These are phyloP conservation scores for Aegle marmelos DNA, from an alignment of 345 rosid genomes.

Conservation along the genomic window DNA sequence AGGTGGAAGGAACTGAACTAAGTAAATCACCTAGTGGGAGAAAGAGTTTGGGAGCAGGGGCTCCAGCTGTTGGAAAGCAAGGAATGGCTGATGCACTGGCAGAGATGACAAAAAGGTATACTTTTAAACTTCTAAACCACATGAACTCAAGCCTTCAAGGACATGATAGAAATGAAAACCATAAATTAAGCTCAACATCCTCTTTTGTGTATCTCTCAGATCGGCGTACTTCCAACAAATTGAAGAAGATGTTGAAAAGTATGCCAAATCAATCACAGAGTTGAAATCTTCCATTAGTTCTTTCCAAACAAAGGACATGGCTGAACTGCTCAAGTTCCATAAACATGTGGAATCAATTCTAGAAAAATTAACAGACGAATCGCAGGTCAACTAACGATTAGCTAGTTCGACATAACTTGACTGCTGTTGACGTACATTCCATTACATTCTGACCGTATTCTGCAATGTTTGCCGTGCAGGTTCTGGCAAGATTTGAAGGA, in stretches of 20 bases:
- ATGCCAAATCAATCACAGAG: constrained; percentile 52
- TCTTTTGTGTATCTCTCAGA: constrained; percentile 28
- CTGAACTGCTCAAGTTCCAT: constrained; percentile 67
- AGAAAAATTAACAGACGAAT: constrained; percentile 81
- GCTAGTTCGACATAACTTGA: neutral
- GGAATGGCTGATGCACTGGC: constrained; percentile 99
- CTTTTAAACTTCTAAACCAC: neutral
- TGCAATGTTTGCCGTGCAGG: constrained; percentile 35
- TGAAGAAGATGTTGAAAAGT: constrained; percentile 71
- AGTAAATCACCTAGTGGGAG: constrained; percentile 35
- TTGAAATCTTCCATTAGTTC: constrained; percentile 48
- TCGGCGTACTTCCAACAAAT: constrained; percentile 89
- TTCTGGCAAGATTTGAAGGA: constrained; percentile 83
- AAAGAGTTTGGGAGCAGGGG: constrained; percentile 25
- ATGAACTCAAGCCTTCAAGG: neutral
- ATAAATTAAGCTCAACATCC: neutral
- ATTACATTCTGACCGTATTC: neutral
- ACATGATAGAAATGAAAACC: neutral
- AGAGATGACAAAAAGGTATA: constrained; percentile 81
- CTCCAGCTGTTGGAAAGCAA: constrained; percentile 55
- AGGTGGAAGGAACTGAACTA: constrained; percentile 63
- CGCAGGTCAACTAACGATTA: constrained; percentile 50
- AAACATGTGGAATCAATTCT: constrained; percentile 72
- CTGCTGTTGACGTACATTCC: neutral
- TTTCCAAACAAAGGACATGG: constrained; percentile 81